These are phyloP conservation scores for Ocimum tenuiflorum DNA, from an alignment of 257 asterid genomes.

Conservation along the genomic window DNA sequence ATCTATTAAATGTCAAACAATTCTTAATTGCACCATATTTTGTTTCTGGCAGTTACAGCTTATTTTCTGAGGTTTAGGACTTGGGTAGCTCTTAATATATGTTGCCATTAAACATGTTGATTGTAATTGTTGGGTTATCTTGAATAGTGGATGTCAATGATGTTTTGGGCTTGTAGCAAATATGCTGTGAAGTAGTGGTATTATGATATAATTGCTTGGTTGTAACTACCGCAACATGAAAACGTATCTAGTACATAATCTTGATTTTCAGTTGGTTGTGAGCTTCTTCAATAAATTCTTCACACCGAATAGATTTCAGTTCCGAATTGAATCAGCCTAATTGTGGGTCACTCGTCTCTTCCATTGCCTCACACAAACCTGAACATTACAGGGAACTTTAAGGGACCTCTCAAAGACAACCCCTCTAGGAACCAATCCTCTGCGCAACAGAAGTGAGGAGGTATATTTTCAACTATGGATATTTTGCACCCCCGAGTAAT, in stretches of 20 bases:
- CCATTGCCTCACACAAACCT: too few relatives aligned
- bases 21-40: neutral
- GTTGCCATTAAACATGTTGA: neutral
- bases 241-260: neutral
- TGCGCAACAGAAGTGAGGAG: constrained; percentile 41
- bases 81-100: constrained; percentile 3
- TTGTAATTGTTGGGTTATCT: neutral
- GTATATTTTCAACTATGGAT: constrained; percentile 20
- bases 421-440: constrained; percentile 25
- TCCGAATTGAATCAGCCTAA: too few relatives aligned
- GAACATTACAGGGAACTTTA: constrained; percentile 44
- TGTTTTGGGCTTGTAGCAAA: too few relatives aligned
- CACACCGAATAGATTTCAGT: too few relatives aligned
- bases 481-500: neutral
- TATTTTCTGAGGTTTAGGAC: constrained; percentile 3
- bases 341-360: too few relatives aligned
- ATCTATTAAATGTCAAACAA: neutral
- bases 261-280: too few relatives aligned
- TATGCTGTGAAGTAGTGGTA: too few relatives aligned
- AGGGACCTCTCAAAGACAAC: constrained; percentile 59
- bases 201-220: neutral
- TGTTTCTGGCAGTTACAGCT: neutral
- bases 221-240: neutral
- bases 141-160: neutral
- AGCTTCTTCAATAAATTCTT: too few relatives aligned